These are phyloP conservation scores for Penicillium coprophilum DNA, from an alignment of 495 filamentous ascomycete genomes.

Conservation along the genomic window DNA sequence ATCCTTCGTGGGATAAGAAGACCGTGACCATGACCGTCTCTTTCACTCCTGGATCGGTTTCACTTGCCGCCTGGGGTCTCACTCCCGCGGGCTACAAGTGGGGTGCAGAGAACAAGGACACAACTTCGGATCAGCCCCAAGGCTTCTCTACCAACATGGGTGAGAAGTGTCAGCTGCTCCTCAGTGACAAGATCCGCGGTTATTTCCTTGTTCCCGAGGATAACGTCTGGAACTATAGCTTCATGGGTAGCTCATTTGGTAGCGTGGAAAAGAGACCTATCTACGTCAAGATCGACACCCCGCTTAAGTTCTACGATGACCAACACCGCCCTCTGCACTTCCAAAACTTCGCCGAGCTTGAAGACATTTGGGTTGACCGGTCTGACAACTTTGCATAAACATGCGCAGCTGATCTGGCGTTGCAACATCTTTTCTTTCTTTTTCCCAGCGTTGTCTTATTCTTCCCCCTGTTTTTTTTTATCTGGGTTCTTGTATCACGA, in stretches of 20 bases:
- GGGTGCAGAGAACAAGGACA: constrained; percentile 95
- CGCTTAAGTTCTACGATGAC: constrained; percentile 85
- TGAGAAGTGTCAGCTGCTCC: constrained; percentile 88
- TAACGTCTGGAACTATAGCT: constrained; percentile 95
- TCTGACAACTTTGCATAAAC: constrained; percentile 78
- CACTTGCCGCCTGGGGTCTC: constrained; percentile 86
- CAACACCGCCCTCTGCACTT: constrained; percentile 93
- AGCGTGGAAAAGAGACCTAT: constrained; percentile 85
- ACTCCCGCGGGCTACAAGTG: constrained; percentile 93
- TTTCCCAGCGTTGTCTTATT: constrained; percentile 15
- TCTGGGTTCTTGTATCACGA: constrained; percentile 25
- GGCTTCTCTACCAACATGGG: constrained; percentile 93
- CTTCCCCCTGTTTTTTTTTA: constrained; percentile 11
- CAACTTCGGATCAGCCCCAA: constrained; percentile 83
- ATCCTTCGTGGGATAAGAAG: constrained; percentile 88
- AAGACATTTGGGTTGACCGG: constrained; percentile 87
- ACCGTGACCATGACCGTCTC: constrained; percentile 94
- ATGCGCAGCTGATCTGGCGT: constrained; percentile 21
- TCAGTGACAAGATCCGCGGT: constrained; percentile 88
- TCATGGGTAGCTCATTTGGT: constrained; percentile 88
- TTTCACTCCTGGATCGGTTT: constrained; percentile 98
- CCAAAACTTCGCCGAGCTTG: constrained; percentile 86
- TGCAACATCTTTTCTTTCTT: constrained; percentile 20
- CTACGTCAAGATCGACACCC: constrained; percentile 91
- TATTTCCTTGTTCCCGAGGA: constrained; percentile 95